These are phyloP conservation scores for Fusarium sterilihyphosum DNA, from an alignment of 2,329 filamentous ascomycete species.

Conservation along the genomic window DNA sequence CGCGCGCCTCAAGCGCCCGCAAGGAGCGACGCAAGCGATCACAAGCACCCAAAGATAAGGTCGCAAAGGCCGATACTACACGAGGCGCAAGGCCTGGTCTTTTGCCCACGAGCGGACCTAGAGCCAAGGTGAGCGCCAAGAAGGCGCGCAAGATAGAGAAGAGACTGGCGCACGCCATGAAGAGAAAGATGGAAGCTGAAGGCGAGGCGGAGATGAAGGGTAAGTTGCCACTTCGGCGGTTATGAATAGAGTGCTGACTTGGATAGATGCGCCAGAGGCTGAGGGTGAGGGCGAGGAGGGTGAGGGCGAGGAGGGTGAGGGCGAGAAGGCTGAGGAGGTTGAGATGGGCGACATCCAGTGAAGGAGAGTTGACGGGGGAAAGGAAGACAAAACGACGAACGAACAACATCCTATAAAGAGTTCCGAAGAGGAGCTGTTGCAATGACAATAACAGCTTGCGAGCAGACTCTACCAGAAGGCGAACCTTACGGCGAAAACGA, in stretches of 20 bases:
- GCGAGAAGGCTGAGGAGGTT: constrained; percentile 38
- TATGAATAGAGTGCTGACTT: background rate
- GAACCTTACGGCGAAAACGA: background rate
- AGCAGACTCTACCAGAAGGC: background rate
- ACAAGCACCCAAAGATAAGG: constrained; percentile 51
- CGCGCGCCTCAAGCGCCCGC: constrained; percentile 56
- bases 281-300: constrained; percentile 16
- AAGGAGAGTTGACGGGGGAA: background rate
- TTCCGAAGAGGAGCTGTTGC: background rate
- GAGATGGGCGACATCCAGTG: constrained; percentile 44
- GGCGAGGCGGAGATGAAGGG: constrained; percentile 62
- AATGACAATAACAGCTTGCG: background rate
- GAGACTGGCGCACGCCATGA: constrained; percentile 61
- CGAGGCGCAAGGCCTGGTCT: constrained; percentile 64
- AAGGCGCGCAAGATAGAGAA: constrained; percentile 66
- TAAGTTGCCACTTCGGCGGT: constrained; percentile 35
- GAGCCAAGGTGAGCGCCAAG: constrained; percentile 62
- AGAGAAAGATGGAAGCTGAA: constrained; percentile 61
- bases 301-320: constrained; percentile 31
- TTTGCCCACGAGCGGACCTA: constrained; percentile 65
- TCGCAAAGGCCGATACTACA: constrained; percentile 54
- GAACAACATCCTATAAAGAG: background rate
- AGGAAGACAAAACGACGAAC: background rate
- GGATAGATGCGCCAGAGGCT: constrained; percentile 38
- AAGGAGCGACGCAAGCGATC: constrained; percentile 56